phyloP scores from a whole-genome alignment of 2,329 filamentous ascomycete genomes.

The Arthrinium puccinioides region DNA sequence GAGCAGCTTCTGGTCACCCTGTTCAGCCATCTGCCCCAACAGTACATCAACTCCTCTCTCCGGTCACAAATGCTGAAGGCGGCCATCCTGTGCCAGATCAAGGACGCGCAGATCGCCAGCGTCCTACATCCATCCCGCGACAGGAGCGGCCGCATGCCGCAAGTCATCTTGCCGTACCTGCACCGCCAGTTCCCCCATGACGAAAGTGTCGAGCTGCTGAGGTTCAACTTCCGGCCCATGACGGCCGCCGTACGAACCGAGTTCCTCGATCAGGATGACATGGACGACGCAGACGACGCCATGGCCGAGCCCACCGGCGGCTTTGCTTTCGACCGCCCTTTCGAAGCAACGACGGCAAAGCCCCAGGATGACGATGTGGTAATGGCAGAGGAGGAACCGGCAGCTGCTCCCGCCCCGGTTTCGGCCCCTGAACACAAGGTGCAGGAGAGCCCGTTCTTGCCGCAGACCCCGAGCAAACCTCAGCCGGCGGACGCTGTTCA shows the following conservation, averaged over 20 bases:
- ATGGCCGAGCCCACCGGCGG: constrained; percentile 14
- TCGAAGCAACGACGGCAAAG: constrained; percentile 8
- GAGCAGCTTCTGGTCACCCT: constrained; percentile 53
- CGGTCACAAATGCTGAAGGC: constrained; percentile 75
- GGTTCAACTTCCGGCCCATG: constrained; percentile 46
- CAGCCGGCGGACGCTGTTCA: constrained; percentile 15
- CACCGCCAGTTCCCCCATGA: constrained; percentile 56
- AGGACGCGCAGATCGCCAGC: constrained; percentile 71
- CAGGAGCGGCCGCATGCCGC: constrained; percentile 54
- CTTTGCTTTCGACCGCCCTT: constrained; percentile 15
- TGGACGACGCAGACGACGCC: constrained; percentile 22
- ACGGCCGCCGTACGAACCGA: constrained; percentile 17
- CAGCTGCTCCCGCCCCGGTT: constrained; percentile 6
- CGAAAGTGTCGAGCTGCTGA: constrained; percentile 63
- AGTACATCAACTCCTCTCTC: constrained; percentile 60
- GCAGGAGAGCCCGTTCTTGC: constrained; percentile 16
- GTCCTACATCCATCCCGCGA: constrained; percentile 70
- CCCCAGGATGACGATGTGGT: neutral
- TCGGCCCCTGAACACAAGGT: too few relatives aligned
- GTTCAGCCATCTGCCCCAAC: constrained; percentile 56
- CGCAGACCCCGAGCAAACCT: constrained; percentile 11
- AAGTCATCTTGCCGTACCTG: constrained; percentile 76
- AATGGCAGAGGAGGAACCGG: constrained; percentile 3
- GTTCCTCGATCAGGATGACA: constrained; percentile 28
- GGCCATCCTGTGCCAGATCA: constrained; percentile 63